phyloP scores from a whole-genome alignment of 805 yeast species.

The Ogataea trehalophila region DNA sequence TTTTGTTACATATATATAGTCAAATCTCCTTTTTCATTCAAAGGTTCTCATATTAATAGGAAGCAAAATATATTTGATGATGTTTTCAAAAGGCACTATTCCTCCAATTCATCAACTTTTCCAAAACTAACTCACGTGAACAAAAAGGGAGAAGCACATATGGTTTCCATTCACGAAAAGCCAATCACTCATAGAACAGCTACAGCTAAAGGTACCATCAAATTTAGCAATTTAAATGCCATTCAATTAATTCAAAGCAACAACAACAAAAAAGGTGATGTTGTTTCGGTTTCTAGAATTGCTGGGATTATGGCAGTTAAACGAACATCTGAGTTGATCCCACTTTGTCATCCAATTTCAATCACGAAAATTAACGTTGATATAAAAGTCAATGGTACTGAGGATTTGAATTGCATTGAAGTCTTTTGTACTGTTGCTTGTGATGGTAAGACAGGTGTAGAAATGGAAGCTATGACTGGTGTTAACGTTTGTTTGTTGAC shows the following conservation, averaged over 20 bases:
- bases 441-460: constrained; percentile 51
- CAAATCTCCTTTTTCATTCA: too few relatives aligned
- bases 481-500: constrained; percentile 40
- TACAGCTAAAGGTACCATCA: constrained; percentile 38
- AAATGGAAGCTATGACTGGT: constrained; percentile 53
- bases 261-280: constrained; percentile 48
- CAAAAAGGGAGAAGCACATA: constrained; percentile 33
- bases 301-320: constrained; percentile 52
- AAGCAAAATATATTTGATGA: neutral
- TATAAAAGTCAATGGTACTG: constrained; percentile 20
- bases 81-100: neutral
- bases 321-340: constrained; percentile 41
- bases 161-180: constrained; percentile 46
- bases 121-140: constrained; percentile 35
- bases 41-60: too few relatives aligned
- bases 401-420: constrained; percentile 16
- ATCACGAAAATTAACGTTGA: constrained; percentile 37
- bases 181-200: constrained; percentile 37
- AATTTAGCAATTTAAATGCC: constrained; percentile 33
- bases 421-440: constrained; percentile 39
- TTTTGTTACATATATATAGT: too few relatives aligned
- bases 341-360: constrained; percentile 45
- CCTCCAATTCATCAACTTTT: neutral
- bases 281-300: constrained; percentile 41
- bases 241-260: constrained; percentile 31